Evolutionary conservation across 495 filamentous ascomycete genomes (phyloP), one percentile per base, ranked within the genome.

Genomic region (Penicillium silybi): DNA sequence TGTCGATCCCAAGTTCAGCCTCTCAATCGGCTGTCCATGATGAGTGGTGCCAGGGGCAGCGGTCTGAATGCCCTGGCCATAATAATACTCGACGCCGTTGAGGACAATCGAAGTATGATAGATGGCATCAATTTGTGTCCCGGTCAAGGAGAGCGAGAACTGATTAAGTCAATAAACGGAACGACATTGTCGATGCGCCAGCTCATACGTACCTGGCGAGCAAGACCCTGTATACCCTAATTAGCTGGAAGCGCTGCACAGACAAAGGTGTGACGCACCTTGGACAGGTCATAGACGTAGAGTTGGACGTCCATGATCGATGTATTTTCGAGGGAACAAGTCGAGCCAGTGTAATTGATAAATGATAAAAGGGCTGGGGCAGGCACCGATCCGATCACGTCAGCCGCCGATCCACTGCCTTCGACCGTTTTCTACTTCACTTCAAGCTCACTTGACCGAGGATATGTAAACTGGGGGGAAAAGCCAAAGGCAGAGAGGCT

Each of bases 221-320:
- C 74, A 48, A 77, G 65, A 62, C 74, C 74, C 72, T 76, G 52
- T 6, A 39, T 37, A n/a, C 23, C 44, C 8, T 17, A 46, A 17
- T 57, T 57, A 68, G 60, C 37, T 40, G 34, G 32, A 9, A 20
- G 43, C 17, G 16, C 25, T 52, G 43, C 18, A 50, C 34, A 46
- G 19, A 40, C 6, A 17, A 53, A 18, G 34, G 17, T 8, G 17
- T 5, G n/a, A 48, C 48, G 52, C 53, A 83, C 91, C 65, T 85
- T 77, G 15, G 93, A 96, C 34, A 98, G 80, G 75, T 98, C 93
- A 58, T 98, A 98, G 46, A 96, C 85, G 52, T 96, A 92, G 41
- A 97, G 80, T 62, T 92, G 78, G 34, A 96, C 88, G 52, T 95
- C 88, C 90, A 96, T 96, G 23, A 27, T 59, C 38, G 49, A 15